phyloP scores from a whole-genome alignment of 805 yeast species.

The Kazachstania taianensis region DNA sequence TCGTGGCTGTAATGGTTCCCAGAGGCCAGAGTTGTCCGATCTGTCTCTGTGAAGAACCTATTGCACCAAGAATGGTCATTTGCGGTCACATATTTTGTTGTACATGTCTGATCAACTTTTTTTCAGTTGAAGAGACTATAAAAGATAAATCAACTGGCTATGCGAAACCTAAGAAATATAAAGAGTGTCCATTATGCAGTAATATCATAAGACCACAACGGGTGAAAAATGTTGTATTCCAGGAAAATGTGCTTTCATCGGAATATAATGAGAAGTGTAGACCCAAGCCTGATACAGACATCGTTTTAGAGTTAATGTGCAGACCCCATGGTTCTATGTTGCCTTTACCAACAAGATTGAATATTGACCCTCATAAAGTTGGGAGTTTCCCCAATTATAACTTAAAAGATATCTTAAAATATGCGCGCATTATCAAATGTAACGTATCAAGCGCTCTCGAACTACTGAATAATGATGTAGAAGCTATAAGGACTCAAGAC shows the following conservation, averaged over 20 bases:
- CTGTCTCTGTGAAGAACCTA: constrained; percentile 71
- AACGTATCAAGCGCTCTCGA: constrained; percentile 41
- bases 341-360: constrained; percentile 41
- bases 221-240: constrained; percentile 54
- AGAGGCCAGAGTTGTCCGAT: constrained; percentile 81
- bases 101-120: constrained; percentile 65
- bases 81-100: constrained; percentile 92
- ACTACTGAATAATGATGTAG: constrained; percentile 52
- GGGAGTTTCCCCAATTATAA: constrained; percentile 49
- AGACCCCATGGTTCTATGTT: constrained; percentile 35
- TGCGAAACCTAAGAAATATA: constrained; percentile 37
- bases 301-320: constrained; percentile 56
- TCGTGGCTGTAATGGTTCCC: constrained; percentile 67
- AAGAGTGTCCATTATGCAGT: constrained; percentile 77
- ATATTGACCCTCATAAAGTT: constrained; percentile 29
- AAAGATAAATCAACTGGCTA: constrained; percentile 25
- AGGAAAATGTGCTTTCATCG: constrained; percentile 35
- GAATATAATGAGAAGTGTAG: constrained; percentile 9
- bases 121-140: constrained; percentile 39
- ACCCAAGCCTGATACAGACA: constrained; percentile 48
- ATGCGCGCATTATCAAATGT: constrained; percentile 63
- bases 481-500: constrained; percentile 38
- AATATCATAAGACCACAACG: constrained; percentile 44
- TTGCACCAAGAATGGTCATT: constrained; percentile 88
- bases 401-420: constrained; percentile 34